Base-by-base conservation (phyloP, 768 basidiomycete species). In the Suillus americanus region DNA sequence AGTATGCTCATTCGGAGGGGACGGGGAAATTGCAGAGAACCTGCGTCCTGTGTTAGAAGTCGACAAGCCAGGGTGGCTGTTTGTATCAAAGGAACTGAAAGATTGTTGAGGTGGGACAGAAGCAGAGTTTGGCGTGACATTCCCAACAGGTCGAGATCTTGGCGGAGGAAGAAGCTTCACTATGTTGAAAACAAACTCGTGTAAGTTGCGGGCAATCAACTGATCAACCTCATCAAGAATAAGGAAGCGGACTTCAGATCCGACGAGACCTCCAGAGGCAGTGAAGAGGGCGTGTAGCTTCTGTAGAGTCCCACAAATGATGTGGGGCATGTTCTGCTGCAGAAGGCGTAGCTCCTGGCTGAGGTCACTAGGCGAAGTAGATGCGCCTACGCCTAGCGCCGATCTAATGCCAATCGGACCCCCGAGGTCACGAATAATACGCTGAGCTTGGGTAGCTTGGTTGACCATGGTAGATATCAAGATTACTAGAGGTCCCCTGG, bases 171-270 rank as follows among this genome's bases (percentile, higher is more conserved):
- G 81, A 55, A 96, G 80, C 70, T 95, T 95, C 73, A 96, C 93
- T 70, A 99, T 92, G 70, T 88, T 91, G 79, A 94, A 91, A 25
- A 99, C 97, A 73, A 89, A 94, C 61, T 99, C 97, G 71, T 97
- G 94, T 62, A 99, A 80, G 73, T 98, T 99, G 63, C 97, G 89
- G 20, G 97, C 97, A 74, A 99, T 97, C 67, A 99, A 80, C 73
- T 99, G 97, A 75, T 99, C 97, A 57, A 97, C 96, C 75, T 99
- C 97, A 72, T 99, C 97, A 23, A 99, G 85, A 41, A 98, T 94
- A 62, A 99, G 83, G 81, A 99, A 92, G 53, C 95, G 86, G 62
- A 98, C 93, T 73, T 96, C 95, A 14, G 88, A 83, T 33, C 94
- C 95, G 16, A 80, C 72, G 61, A 97, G 82, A 16, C 92, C 93